Evolutionary conservation across 2,329 filamentous ascomycete genomes (phyloP).

Genomic region (Talaromyces sp.): DNA sequence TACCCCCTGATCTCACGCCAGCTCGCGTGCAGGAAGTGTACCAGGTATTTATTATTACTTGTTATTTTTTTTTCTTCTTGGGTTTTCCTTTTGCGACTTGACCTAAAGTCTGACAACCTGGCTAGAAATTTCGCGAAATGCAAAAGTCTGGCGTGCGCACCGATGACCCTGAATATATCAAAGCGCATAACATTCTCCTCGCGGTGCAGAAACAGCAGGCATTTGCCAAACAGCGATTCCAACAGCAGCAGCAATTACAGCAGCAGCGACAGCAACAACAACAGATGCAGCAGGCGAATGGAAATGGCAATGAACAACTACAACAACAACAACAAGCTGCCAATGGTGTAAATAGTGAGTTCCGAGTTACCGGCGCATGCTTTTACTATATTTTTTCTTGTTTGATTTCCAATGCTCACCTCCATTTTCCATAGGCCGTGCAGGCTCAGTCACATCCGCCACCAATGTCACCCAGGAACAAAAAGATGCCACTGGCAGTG

Average conservation of each 20-base stretch:
- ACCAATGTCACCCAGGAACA: conserved; percentile 12
- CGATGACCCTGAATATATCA: conserved; percentile 82
- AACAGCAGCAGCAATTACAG: conserved; percentile 43
- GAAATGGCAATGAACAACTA: conserved; percentile 31
- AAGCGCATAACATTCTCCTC: conserved; percentile 69
- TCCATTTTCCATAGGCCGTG: conserved; percentile 26
- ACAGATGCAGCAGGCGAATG: conserved; percentile 37
- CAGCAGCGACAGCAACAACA: conserved; percentile 36
- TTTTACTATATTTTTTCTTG: conserved; percentile 7
- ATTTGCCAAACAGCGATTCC: conserved; percentile 53
- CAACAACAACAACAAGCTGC: conserved; percentile 28
- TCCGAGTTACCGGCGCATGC: not conserved
- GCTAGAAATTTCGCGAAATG: conserved; percentile 83
- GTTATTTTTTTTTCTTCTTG: not conserved
- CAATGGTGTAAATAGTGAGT: conserved; percentile 42
- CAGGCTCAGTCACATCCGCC: conserved; percentile 31
- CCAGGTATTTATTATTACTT: conserved; percentile 32
- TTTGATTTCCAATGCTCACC: not conserved
- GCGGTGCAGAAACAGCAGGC: conserved; percentile 63
- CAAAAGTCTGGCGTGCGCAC: conserved; percentile 76
- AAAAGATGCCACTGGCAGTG: not conserved
- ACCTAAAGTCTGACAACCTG: conserved; percentile 31
- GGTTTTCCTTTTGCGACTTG: not conserved
- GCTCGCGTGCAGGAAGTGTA: conserved; percentile 73
- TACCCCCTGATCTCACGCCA: conserved; percentile 66